These are phyloP conservation scores for Melampsora americana DNA, from an alignment of 1,284 basidiomycete species.

Conservation along the genomic window DNA sequence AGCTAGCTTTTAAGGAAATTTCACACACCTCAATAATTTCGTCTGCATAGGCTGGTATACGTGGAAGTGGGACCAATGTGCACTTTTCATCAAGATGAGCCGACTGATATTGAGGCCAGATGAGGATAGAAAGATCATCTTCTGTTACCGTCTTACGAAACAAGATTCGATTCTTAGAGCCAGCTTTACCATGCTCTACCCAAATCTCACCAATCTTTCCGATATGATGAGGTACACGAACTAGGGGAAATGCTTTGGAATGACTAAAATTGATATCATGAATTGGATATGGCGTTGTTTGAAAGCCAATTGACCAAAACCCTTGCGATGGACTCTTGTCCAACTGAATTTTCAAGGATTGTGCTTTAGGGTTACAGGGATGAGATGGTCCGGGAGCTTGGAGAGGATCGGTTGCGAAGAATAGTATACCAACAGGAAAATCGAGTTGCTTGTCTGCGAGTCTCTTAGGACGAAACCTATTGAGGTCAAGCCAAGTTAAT, in stretches of 20 bases:
- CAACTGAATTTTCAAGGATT: background rate
- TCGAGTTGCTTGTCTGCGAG: background rate
- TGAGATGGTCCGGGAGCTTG: background rate
- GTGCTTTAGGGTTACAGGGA: background rate
- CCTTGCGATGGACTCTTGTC: background rate
- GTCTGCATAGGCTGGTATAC: background rate
- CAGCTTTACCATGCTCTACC: background rate
- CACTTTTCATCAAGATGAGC: background rate
- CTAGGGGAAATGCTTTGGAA: background rate
- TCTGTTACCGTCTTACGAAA: background rate
- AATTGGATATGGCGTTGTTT: background rate
- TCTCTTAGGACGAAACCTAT: background rate
- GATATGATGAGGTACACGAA: background rate
- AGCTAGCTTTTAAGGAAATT: background rate
- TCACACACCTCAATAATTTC: constrained; percentile 1
- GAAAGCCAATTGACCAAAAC: background rate
- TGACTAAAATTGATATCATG: constrained; percentile 3
- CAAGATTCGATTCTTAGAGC: background rate
- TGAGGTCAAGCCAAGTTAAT: background rate
- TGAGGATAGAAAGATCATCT: background rate
- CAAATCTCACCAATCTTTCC: background rate
- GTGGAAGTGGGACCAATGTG: background rate
- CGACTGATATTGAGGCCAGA: background rate
- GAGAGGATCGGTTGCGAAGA: background rate
- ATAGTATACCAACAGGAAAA: background rate